These are phyloP conservation scores for Coprinopsis marcescibilis DNA, from an alignment of 768 basidiomycete genomes.

Conservation along the genomic window DNA sequence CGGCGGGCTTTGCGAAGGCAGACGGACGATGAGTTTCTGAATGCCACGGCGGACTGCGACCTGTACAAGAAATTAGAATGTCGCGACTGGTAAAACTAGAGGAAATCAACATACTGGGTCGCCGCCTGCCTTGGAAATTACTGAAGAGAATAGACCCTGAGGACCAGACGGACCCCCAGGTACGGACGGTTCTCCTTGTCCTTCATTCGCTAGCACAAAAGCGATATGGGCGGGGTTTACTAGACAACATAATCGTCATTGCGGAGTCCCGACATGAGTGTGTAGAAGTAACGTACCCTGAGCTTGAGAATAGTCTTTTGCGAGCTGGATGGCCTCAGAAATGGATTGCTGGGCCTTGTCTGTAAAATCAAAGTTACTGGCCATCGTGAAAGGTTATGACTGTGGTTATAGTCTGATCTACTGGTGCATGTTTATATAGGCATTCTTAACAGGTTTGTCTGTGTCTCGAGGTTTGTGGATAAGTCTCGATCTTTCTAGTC, in stretches of 20 bases:
- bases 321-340: slow-evolving; percentile 67
- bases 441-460: not conserved
- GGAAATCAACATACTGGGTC: slow-evolving; percentile 55
- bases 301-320: slow-evolving; percentile 78
- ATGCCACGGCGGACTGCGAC: slow-evolving; percentile 59
- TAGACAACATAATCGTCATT: slow-evolving; percentile 21
- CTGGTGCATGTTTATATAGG: too few relatives aligned
- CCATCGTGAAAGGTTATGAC: slow-evolving; percentile 27
- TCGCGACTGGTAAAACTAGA: not conserved
- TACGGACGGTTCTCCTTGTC: slow-evolving; percentile 28
- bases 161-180: slow-evolving; percentile 28
- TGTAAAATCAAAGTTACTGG: slow-evolving; percentile 72
- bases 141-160: slow-evolving; percentile 66
- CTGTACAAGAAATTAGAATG: slow-evolving; percentile 26
- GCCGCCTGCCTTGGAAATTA: slow-evolving; percentile 79
- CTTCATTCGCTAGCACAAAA: slow-evolving; percentile 73
- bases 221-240: slow-evolving; percentile 84
- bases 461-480: too few relatives aligned
- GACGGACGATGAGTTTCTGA: slow-evolving; percentile 69
- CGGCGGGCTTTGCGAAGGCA: slow-evolving; percentile 79
- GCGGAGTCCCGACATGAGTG: not conserved
- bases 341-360: slow-evolving; percentile 75
- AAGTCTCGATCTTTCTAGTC: too few relatives aligned
- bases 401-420: not conserved
- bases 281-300: slow-evolving; percentile 50